Evolutionary conservation across 352 stramenopile genomes (phyloP), one percentile per base, ranked within the genome.

Genomic region (Phytophthora pisi): DNA sequence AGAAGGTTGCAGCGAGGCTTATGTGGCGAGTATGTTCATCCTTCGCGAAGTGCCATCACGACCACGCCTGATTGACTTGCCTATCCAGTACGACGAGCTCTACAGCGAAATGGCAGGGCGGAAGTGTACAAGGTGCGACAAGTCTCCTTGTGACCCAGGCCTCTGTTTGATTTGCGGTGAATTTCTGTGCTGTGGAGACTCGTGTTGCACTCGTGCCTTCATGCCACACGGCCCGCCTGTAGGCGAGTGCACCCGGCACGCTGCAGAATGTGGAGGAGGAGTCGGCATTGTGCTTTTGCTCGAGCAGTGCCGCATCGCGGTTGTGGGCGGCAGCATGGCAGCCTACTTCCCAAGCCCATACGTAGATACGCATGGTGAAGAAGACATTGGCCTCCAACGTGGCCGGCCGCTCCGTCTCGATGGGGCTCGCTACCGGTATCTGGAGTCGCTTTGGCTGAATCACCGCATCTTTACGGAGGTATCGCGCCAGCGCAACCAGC

Each of bases 11-110:
- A 92, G 88, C 62, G 88, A 96, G 56, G 84, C 82, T 15, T 96
- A 95, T 61, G 82, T 94, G 23, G 88, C 88, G 34, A 96, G 87
- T 68, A 95, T 96, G 87, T 96, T 96, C 51, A 93, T 96, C 51
- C 53, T 96, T 20, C 86, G 88, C 23, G 87, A 96, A 56, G 59
- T 81, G 7, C 55, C 71, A n/a, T 70, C 62, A 24, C 78, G 78
- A 38, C 85, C 85, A 20, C 82, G 79, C 2, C 72, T 96, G 20
- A 86, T 96, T n/a, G 75, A 93, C 11, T 81, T 96, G 31, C 88
- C 88, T 3, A 65, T 87, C 20, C 89, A 96, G 64, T 96, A 93
- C 70, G 89, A 96, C 61, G 86, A 92, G 51, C 76, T 96, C 23
- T 96, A 96, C 70, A 91, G 82, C 42, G 70, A 83, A 45, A 81